phyloP scores from a whole-genome alignment of 1,139 yeast genomes.

The Suhomyces wounanorum region DNA sequence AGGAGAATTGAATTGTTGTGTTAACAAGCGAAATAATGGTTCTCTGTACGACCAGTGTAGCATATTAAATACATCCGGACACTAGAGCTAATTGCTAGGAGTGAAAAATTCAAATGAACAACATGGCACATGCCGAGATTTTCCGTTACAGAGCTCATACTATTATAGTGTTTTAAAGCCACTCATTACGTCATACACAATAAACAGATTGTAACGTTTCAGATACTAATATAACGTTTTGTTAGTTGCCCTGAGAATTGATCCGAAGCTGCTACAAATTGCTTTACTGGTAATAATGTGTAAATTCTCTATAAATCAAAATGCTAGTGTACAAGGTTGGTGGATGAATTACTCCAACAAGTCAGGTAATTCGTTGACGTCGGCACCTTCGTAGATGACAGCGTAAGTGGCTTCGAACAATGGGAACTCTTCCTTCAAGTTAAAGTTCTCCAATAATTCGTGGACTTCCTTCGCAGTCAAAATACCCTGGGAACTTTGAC shows the following conservation, averaged over 20 bases:
- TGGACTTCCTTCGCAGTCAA: slow-evolving; percentile 88
- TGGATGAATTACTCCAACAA: slow-evolving; percentile 45
- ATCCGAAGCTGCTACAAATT: not conserved
- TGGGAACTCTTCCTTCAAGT: slow-evolving; percentile 74
- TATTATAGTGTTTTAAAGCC: not conserved
- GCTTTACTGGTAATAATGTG: not conserved
- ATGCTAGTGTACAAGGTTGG: slow-evolving; percentile 9
- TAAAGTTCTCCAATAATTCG: slow-evolving; percentile 67
- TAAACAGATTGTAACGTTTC: not conserved
- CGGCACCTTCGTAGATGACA: slow-evolving; percentile 72
- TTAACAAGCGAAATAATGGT: too few relatives aligned
- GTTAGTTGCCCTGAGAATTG: slow-evolving; percentile 1
- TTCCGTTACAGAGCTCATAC: not conserved
- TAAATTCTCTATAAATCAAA: slow-evolving; percentile 9
- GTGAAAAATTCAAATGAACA: not conserved
- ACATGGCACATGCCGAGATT: not conserved
- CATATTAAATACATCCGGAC: too few relatives aligned
- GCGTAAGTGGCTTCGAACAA: slow-evolving; percentile 83
- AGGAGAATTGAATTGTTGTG: too few relatives aligned
- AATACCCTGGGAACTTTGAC: slow-evolving; percentile 94
- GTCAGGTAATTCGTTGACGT: slow-evolving; percentile 63
- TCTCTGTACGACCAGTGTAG: too few relatives aligned
- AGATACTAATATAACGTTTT: not conserved
- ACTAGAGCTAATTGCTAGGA: not conserved
- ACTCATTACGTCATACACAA: not conserved